Evolutionary conservation across 1,139 yeast species (phyloP).

Genomic region (Sugiyamaella novakii): DNA sequence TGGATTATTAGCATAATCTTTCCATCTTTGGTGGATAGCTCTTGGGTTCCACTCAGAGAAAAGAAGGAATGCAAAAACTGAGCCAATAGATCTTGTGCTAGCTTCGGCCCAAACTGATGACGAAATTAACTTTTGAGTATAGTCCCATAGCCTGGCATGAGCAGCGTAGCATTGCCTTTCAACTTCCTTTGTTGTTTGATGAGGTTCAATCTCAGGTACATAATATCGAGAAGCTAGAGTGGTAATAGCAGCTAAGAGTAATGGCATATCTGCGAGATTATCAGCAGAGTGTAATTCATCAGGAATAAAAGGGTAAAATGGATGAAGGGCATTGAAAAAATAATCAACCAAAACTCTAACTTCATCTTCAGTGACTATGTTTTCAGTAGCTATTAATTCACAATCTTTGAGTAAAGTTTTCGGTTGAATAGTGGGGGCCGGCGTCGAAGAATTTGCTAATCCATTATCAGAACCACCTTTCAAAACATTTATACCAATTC

Average conservation of each 20-base stretch:
- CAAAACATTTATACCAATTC: slow-evolving; percentile 8
- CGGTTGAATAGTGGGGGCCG: slow-evolving; percentile 36
- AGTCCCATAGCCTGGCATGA: slow-evolving; percentile 80
- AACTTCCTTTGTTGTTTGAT: slow-evolving; percentile 21
- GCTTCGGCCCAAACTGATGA: slow-evolving; percentile 96
- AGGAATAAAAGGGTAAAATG: slow-evolving; percentile 87
- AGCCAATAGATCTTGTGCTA: slow-evolving; percentile 81
- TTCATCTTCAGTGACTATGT: slow-evolving; percentile 66
- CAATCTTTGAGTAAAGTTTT: slow-evolving; percentile 57
- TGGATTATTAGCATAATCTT: slow-evolving; percentile 73
- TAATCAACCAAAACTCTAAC: slow-evolving; percentile 63
- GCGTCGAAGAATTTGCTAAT: background rate
- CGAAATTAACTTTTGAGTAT: slow-evolving; percentile 78
- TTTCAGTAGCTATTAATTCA: slow-evolving; percentile 64
- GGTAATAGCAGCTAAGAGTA: slow-evolving; percentile 74
- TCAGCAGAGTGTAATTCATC: slow-evolving; percentile 66
- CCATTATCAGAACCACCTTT: background rate
- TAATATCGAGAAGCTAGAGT: slow-evolving; percentile 75
- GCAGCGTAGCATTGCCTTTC: slow-evolving; percentile 26
- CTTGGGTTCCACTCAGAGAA: slow-evolving; percentile 96
- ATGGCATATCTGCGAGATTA: slow-evolving; percentile 74
- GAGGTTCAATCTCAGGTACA: slow-evolving; percentile 21
- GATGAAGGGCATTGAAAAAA: slow-evolving; percentile 80
- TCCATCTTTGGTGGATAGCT: slow-evolving; percentile 87
- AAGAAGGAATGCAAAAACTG: slow-evolving; percentile 79